Conservation (phyloP, 192 early-diverging fungal species). For the Coemansia sp. region DNA sequence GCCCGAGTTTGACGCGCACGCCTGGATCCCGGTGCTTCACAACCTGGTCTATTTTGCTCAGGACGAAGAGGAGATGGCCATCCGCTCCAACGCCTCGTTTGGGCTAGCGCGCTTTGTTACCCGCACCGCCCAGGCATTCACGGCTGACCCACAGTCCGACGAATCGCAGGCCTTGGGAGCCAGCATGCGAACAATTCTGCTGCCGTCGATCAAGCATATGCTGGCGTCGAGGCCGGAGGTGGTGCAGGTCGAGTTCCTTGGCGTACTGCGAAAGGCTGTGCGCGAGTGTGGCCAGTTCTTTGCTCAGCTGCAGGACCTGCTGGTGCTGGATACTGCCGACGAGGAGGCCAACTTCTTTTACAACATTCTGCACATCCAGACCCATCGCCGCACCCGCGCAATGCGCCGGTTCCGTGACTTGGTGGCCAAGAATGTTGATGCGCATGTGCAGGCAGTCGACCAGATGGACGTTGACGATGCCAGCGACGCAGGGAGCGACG, state of each 20-base stretch:
- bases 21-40: slow-evolving; percentile 89
- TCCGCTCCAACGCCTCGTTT: slow-evolving; percentile 75
- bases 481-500: slow-evolving; percentile 2
- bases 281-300: slow-evolving; percentile 30
- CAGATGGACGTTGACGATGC: slow-evolving; percentile 36
- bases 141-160: slow-evolving; percentile 5
- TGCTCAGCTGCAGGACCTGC: slow-evolving; percentile 40
- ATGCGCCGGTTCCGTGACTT: slow-evolving; percentile 65
- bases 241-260: slow-evolving; percentile 37
- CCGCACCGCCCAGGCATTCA: slow-evolving; percentile 33
- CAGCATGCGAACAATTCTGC: slow-evolving; percentile 17
- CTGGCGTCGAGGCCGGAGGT: slow-evolving; percentile 28
- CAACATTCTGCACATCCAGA: slow-evolving; percentile 94
- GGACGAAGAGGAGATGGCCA: slow-evolving; percentile 81
- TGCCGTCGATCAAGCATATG: slow-evolving; percentile 38
- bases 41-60: slow-evolving; percentile 81
- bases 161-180: slow-evolving; percentile 16
- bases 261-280: slow-evolving; percentile 26
- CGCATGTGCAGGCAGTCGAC: neutral
- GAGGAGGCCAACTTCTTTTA: slow-evolving; percentile 86
- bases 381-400: slow-evolving; percentile 86
- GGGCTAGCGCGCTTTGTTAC: slow-evolving; percentile 71
- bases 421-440: slow-evolving; percentile 4
- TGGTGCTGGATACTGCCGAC: slow-evolving; percentile 33
- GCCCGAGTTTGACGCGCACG: slow-evolving; percentile 54